These are phyloP conservation scores for Cyclostephanos tholiformis DNA, from an alignment of 108 stramenopile genomes.

Conservation along the genomic window DNA sequence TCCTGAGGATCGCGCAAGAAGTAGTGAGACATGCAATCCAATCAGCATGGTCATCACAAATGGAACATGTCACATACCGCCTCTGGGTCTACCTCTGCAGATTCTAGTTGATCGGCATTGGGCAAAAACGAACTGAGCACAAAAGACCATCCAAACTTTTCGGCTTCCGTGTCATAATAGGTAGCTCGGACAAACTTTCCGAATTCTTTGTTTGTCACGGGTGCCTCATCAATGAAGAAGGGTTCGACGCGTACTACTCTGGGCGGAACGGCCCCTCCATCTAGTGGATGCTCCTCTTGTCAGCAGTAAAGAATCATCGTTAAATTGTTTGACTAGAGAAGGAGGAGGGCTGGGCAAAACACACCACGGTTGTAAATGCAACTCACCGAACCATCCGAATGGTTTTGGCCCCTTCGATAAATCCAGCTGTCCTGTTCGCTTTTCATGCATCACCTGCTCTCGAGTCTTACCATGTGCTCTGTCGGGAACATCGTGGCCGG, in stretches of 20 bases:
- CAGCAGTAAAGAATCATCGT: neutral
- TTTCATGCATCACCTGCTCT: constrained; percentile 65
- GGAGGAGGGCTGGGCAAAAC: neutral
- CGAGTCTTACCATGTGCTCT: constrained; percentile 50
- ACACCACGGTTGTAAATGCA: too few relatives aligned
- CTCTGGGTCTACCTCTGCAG: constrained; percentile 77
- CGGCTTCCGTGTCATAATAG: constrained; percentile 92
- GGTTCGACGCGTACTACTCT: constrained; percentile 81
- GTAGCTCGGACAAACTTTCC: constrained; percentile 90
- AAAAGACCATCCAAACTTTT: constrained; percentile 95
- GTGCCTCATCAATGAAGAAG: constrained; percentile 79
- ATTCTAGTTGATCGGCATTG: constrained; percentile 46
- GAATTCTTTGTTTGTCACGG: constrained; percentile 90
- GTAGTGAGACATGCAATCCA: neutral
- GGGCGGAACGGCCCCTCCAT: constrained; percentile 81
- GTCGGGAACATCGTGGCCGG: constrained; percentile 64
- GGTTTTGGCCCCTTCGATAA: constrained; percentile 64
- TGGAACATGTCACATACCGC: constrained; percentile 41
- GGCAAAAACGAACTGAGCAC: constrained; percentile 83
- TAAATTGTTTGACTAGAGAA: constrained; percentile 26
- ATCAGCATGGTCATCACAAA: constrained; percentile 44
- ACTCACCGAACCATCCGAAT: constrained; percentile 64
- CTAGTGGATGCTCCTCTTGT: constrained; percentile 70
- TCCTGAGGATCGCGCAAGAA: constrained; percentile 15
- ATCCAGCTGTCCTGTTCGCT: constrained; percentile 58